Conservation (phyloP, 2,329 filamentous ascomycete genomes). For the Fusarium hainanense region DNA sequence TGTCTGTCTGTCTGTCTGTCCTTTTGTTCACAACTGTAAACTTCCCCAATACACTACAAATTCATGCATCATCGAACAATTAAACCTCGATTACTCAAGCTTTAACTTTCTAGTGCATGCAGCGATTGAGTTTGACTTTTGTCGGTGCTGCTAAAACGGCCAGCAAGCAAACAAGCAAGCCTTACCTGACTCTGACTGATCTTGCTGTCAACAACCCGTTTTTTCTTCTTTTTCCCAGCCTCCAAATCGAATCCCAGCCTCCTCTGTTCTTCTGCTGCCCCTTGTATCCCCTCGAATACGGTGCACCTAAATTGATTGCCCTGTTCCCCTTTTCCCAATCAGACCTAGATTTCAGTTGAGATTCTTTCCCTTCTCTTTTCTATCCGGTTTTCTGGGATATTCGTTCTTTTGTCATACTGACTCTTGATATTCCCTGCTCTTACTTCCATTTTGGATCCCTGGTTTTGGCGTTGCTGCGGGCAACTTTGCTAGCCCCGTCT, state of each 20-base stretch:
- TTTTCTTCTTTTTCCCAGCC: conserved; percentile 25
- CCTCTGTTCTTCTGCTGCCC: conserved; percentile 7
- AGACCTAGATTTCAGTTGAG: conserved; percentile 4
- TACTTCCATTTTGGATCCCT: conserved; percentile 19
- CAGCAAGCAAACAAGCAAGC: neutral
- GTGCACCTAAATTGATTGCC: conserved; percentile 32
- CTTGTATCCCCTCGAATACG: conserved; percentile 15
- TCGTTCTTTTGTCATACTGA: conserved; percentile 9
- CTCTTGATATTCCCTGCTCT: conserved; percentile 19
- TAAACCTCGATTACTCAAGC: conserved; percentile 1
- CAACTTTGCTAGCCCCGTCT: conserved; percentile 39
- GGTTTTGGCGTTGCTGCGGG: conserved; percentile 44
- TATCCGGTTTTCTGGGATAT: neutral
- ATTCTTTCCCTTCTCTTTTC: neutral
- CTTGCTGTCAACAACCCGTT: conserved; percentile 21
- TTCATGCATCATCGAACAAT: conserved; percentile 17
- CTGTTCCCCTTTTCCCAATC: conserved; percentile 8
- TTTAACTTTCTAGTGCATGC: conserved; percentile 10
- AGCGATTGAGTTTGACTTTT: conserved; percentile 24
- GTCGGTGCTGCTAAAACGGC: conserved; percentile 26
- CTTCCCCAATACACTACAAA: neutral
- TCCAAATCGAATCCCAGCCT: conserved; percentile 28
- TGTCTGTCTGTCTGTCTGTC: neutral
- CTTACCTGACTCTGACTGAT: neutral
- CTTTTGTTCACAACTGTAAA: neutral